Conservation (phyloP, 139 green algal genomes). For the Micractinium conductrix region DNA sequence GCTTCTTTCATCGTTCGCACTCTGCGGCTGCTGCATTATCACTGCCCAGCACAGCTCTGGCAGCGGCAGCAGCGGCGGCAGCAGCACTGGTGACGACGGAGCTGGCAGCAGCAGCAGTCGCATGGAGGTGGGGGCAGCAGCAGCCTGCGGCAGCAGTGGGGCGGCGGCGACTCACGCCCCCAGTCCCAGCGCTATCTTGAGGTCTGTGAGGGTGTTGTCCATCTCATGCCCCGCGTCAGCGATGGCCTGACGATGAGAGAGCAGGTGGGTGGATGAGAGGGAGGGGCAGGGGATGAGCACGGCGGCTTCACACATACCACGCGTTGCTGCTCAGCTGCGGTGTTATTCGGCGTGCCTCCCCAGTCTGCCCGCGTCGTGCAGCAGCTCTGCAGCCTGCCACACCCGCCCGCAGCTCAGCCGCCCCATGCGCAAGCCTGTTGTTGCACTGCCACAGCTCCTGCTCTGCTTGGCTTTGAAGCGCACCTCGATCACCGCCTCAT, state of each 20-base stretch:
- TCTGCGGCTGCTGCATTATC: too few species aligned
- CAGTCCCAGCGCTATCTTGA: constrained; percentile 77
- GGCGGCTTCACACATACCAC: background rate
- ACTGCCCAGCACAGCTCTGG: too few species aligned
- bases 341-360: too few species aligned
- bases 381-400: background rate
- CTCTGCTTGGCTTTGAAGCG: too few species aligned
- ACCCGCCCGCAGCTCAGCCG: too few species aligned
- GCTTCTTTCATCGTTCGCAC: too few species aligned
- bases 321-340: too few species aligned
- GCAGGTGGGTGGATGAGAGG: too few species aligned
- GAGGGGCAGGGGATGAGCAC: too few species aligned
- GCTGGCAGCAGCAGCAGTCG: background rate
- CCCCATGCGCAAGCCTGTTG: too few species aligned
- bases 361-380: too few species aligned
- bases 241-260: constrained; percentile 54
- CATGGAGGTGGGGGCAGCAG: background rate
- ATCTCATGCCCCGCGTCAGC: constrained; percentile 61
- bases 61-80: background rate
- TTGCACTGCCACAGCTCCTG: background rate
- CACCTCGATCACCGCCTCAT: constrained; percentile 64
- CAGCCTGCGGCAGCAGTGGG: background rate
- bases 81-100: too few species aligned
- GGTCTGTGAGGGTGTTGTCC: constrained; percentile 68
- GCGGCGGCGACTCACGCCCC: constrained; percentile 58